Base-by-base conservation (phyloP, 2,329 filamentous ascomycete genomes). In the Ophiobolus disseminans region DNA sequence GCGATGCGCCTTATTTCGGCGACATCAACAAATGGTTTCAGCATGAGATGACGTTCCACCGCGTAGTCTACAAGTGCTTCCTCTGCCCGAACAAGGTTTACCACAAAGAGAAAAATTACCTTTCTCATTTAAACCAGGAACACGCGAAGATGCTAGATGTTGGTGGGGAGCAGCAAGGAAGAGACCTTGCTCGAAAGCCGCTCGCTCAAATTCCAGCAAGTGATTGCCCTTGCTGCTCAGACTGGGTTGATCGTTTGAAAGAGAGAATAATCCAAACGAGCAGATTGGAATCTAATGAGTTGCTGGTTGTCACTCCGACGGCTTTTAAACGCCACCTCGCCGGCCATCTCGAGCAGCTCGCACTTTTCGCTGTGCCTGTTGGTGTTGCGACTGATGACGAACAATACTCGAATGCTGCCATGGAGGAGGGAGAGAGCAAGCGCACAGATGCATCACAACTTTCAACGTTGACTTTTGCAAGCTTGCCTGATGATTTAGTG, bases 241-340 rank as follows among this genome's bases (percentile, higher is more conserved):
- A 55, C 30, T n/a, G 30, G 30, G 30, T 13, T 7, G 30, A 32
- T 2, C 30, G n/a, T 11, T 14, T 32, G 7, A 14, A 14, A 32
- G 16, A 14, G 9, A 11, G n/a, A 32, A 14, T 13, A 14, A 32
- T 32, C 7, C 9, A 7, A 32, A 21, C 5, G 5, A 32, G 28
- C 1, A 31, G 10, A 22, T 6, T 10, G 30, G 25, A 11, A 40
- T 10, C 20, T 11, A 21, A 42, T 25, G 5, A 32, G 6, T 44
- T 53, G 9, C n/a, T 5, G n/a, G n/a, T n/a, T 6, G 58, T 62
- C 2, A 4, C 17, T 10, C 50, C 55, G 4, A 30, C 40, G 2
- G 41, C 45, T 23, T 60, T 62, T 37, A 57, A 55, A 35, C 57
- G 57, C 13, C 59, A 60, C 20, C 36, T 63, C 9, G 55, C 50